These are phyloP conservation scores for Rubia tinctorum DNA, from an alignment of 305 asterid species.

Conservation along the genomic window DNA sequence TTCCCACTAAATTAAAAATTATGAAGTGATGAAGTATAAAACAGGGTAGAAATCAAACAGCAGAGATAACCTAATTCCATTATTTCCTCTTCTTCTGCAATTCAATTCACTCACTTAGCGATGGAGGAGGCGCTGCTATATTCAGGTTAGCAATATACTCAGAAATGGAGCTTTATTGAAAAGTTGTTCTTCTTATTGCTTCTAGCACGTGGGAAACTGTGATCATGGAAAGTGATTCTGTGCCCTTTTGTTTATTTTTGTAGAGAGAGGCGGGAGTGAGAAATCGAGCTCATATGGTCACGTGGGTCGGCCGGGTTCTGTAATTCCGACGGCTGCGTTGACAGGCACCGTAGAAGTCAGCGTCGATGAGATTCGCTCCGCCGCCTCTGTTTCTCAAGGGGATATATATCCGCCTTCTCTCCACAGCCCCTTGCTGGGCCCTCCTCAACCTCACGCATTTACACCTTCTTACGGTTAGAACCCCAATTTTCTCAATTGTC, in stretches of 20 bases:
- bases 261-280: constrained; percentile 40
- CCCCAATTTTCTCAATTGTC: background rate
- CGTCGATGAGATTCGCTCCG: constrained; percentile 81
- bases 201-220: no score
- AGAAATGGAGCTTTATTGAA: no score
- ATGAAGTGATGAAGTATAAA: background rate
- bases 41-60: background rate
- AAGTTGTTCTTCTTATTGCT: no score
- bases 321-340: constrained; percentile 55
- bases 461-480: constrained; percentile 42
- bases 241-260: constrained; percentile 19
- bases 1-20: background rate
- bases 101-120: background rate
- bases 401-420: constrained; percentile 66
- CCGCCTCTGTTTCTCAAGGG: constrained; percentile 47
- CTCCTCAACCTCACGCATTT: constrained; percentile 43
- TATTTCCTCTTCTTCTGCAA: background rate
- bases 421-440: constrained; percentile 56
- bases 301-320: constrained; percentile 66
- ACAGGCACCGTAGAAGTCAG: constrained; percentile 58
- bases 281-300: constrained; percentile 64
- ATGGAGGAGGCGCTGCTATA: constrained; percentile 55
- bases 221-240: no score
- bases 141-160: constrained; percentile 38
- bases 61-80: background rate